These are phyloP conservation scores for Ascosphaera acerosa DNA, from an alignment of 2,329 filamentous ascomycete genomes.

Conservation along the genomic window DNA sequence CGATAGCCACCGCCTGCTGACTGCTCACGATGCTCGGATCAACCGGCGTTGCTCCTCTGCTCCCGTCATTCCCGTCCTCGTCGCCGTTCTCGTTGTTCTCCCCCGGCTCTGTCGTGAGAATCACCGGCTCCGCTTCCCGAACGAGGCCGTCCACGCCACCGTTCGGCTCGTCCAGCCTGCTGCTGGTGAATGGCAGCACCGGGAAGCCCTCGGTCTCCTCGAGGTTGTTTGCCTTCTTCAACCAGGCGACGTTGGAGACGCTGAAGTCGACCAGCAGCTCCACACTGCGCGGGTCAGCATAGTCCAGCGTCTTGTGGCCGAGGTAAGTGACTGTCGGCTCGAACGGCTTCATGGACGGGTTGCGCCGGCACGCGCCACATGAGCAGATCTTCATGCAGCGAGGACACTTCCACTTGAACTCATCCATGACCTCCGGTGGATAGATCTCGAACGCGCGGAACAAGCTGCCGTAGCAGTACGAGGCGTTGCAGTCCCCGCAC, in stretches of 20 bases:
- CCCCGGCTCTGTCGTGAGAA: conserved; percentile 16
- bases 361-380: conserved; percentile 51
- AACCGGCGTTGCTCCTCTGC: conserved; percentile 7
- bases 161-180: conserved; percentile 22
- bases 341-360: conserved; percentile 47
- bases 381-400: conserved; percentile 71
- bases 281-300: conserved; percentile 76
- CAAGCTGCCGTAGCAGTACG: conserved; percentile 81
- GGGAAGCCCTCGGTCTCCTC: conserved; percentile 7
- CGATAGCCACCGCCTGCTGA: too few species aligned
- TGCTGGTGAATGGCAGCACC: conserved; percentile 14
- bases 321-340: conserved; percentile 67
- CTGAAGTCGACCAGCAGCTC: conserved; percentile 81
- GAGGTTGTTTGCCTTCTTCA: conserved; percentile 27
- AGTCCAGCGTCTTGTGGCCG: conserved; percentile 70
- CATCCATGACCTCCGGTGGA: conserved; percentile 59
- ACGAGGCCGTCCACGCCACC: conserved; percentile 30
- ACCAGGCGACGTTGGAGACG: conserved; percentile 65
- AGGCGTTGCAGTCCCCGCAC: conserved; percentile 49
- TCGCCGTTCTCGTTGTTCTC: conserved; percentile 20
- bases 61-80: conserved; percentile 4
- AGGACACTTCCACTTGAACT: conserved; percentile 67
- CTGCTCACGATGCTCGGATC: neutral
- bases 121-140: conserved; percentile 10
- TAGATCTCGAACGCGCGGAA: conserved; percentile 80